Percentiles rank a stretch among this genome's conserved stretches.
Evolutionary conservation across 164 flowering plant genomes (phyloP).

Genomic region (Nymphaea thermarum): DNA sequence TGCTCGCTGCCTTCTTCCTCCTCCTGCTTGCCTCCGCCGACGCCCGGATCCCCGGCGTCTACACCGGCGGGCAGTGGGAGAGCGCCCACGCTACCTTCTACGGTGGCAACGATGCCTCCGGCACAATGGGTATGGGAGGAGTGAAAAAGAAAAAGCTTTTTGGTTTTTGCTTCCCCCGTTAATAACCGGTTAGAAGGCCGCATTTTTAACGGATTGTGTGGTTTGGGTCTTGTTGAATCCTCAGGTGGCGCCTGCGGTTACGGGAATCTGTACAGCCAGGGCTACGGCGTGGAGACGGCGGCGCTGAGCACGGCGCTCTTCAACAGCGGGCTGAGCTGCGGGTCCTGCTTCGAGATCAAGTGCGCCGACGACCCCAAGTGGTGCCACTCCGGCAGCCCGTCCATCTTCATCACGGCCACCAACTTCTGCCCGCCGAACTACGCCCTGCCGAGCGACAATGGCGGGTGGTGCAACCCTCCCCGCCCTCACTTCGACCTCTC

Average conservation of each 20-base stretch:
- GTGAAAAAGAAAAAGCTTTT: too few relatives aligned
- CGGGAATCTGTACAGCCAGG: conserved; percentile 46
- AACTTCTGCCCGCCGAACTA: conserved; percentile 51
- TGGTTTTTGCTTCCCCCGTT: too few relatives aligned
- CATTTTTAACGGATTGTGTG: too few relatives aligned
- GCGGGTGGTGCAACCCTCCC: conserved; percentile 66
- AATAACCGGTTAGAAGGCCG: too few relatives aligned
- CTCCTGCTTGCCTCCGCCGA: conserved; percentile 13
- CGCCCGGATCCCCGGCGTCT: conserved; percentile 5
- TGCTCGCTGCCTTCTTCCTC: conserved; percentile 3
- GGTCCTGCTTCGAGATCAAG: conserved; percentile 41
- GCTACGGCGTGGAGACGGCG: conserved; percentile 45
- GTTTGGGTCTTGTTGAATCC: not conserved
- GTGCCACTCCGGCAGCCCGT: conserved; percentile 43
- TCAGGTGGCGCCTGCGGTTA: conserved; percentile 55
- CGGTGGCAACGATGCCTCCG: conserved; percentile 1
- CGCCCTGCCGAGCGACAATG: conserved; percentile 37
- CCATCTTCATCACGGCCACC: conserved; percentile 41
- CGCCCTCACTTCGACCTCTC: conserved; percentile 49
- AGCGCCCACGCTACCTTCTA: conserved; percentile 5
- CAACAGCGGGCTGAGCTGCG: conserved; percentile 44
- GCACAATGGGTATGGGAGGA: conserved; percentile 22
- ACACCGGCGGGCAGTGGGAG: conserved; percentile 3
- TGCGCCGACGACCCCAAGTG: conserved; percentile 32
- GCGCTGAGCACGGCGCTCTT: conserved; percentile 50